Percentiles rank a stretch among this genome's conserved stretches.
These are phyloP conservation scores for Cystofilobasidium ferigula DNA, from an alignment of 768 basidiomycete genomes.

Conservation along the genomic window DNA sequence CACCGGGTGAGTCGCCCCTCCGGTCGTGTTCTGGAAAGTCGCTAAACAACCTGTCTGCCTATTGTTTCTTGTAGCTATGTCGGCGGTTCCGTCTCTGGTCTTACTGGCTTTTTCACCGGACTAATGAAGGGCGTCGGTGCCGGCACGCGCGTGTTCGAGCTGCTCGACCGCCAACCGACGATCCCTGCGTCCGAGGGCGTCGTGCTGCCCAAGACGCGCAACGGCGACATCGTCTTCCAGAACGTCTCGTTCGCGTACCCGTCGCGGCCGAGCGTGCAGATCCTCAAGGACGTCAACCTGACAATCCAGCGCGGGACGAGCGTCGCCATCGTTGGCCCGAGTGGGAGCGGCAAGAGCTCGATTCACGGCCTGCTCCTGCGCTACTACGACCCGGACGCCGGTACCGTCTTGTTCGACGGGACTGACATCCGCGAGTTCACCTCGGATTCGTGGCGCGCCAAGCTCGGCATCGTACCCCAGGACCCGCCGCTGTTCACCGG, in stretches of 20 bases:
- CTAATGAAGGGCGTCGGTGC: conserved; percentile 26
- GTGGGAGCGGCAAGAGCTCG: conserved; percentile 24
- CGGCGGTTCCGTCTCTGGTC: conserved; percentile 20
- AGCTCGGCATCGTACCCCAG: conserved; percentile 24
- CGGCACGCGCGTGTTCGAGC: conserved; percentile 24
- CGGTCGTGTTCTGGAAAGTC: no score
- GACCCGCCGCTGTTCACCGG: conserved; percentile 25
- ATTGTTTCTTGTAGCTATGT: conserved; percentile 8
- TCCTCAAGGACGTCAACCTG: conserved; percentile 16
- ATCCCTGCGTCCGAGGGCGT: conserved; percentile 7
- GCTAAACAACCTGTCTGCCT: no score
- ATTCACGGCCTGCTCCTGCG: conserved; percentile 22
- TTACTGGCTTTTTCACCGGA: conserved; percentile 25
- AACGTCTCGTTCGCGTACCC: conserved; percentile 22
- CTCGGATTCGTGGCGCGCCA: conserved; percentile 20
- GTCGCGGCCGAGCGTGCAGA: conserved; percentile 3
- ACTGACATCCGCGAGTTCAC: conserved; percentile 23
- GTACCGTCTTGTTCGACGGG: conserved; percentile 20
- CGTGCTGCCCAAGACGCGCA: background rate
- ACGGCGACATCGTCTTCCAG: conserved; percentile 23
- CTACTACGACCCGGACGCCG: conserved; percentile 23
- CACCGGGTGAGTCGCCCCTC: conserved; percentile 40
- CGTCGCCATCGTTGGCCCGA: conserved; percentile 25
- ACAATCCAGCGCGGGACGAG: conserved; percentile 20
- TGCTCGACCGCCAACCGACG: conserved; percentile 18